Conservation (phyloP, 805 yeast genomes). For the Lipomyces japonicus region DNA sequence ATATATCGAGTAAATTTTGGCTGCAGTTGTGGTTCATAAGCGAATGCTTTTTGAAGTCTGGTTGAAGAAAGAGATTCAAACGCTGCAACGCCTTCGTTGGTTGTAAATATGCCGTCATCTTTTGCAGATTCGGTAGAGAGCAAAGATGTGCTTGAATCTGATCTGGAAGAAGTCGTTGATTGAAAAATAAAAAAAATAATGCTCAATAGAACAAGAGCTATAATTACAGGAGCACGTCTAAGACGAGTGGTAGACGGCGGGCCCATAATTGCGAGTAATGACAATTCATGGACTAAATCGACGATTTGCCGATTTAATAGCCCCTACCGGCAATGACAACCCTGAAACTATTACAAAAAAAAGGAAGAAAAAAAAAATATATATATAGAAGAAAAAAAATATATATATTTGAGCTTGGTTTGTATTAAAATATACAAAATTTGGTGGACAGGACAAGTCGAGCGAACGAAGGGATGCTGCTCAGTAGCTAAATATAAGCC, state of each 20-base stretch:
- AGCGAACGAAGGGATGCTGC: too few relatives aligned
- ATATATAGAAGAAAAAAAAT: too few relatives aligned
- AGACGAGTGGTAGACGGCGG: neutral
- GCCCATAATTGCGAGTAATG: conserved; percentile 1
- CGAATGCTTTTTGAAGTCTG: conserved; percentile 66
- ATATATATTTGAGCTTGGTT: too few relatives aligned
- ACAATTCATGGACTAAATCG: too few relatives aligned
- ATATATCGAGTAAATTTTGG: conserved; percentile 67
- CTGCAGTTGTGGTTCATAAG: conserved; percentile 57
- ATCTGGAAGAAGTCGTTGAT: neutral
- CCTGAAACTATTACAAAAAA: too few relatives aligned
- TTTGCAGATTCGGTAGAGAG: conserved; percentile 5
- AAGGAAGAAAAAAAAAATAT: too few relatives aligned
- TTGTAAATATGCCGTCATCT: neutral
- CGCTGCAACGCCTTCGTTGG: neutral
- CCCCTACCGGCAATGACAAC: too few relatives aligned
- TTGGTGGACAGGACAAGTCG: too few relatives aligned
- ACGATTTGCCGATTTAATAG: too few relatives aligned
- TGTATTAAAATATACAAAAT: too few relatives aligned
- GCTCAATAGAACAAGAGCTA: conserved; percentile 4
- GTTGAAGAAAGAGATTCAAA: conserved; percentile 41
- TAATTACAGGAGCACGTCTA: conserved; percentile 4
- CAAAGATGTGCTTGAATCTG: neutral
- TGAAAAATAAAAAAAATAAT: conserved; percentile 6
- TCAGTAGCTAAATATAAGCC: too few relatives aligned